Conservation (phyloP, 1,139 yeast genomes). For the Scheffersomyces titani region DNA sequence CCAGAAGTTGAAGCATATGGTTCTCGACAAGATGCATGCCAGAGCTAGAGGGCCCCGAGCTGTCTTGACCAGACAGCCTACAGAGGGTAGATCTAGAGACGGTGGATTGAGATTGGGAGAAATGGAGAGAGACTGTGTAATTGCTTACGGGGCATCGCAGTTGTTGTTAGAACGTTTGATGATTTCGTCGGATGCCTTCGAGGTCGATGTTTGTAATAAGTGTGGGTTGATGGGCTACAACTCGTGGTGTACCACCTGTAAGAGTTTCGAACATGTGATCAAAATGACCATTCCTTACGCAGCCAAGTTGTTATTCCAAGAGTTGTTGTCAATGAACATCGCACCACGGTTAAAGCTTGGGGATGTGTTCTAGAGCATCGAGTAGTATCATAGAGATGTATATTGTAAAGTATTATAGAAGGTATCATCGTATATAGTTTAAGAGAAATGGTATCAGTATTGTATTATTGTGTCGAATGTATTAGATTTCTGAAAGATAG, state of each 20-base stretch:
- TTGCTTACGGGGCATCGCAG: constrained; percentile 99
- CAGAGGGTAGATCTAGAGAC: constrained; percentile 98
- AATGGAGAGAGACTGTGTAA: constrained; percentile 99
- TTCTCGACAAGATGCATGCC: constrained; percentile 98
- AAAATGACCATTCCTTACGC: constrained; percentile 98
- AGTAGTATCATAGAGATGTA: not conserved
- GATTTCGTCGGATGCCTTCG: constrained; percentile 97
- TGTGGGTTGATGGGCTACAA: constrained; percentile 99
- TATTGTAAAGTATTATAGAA: not conserved
- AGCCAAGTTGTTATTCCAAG: constrained; percentile 94
- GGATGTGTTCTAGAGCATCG: constrained; percentile 60
- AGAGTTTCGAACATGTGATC: constrained; percentile 80
- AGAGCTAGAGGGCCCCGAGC: constrained; percentile 99
- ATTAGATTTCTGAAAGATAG: no score
- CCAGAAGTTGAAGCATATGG: constrained; percentile 99
- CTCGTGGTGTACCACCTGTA: constrained; percentile 97
- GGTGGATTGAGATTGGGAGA: constrained; percentile 99
- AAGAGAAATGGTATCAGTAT: constrained; percentile 1
- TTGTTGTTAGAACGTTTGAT: constrained; percentile 88
- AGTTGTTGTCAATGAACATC: constrained; percentile 92
- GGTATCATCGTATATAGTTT: not conserved
- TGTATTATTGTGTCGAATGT: no score
- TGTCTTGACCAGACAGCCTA: constrained; percentile 96
- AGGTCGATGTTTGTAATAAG: constrained; percentile 88
- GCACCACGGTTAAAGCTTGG: constrained; percentile 92